Evolutionary conservation across 2,329 filamentous ascomycete genomes (phyloP).

Genomic region (Grosmannia serpens): DNA sequence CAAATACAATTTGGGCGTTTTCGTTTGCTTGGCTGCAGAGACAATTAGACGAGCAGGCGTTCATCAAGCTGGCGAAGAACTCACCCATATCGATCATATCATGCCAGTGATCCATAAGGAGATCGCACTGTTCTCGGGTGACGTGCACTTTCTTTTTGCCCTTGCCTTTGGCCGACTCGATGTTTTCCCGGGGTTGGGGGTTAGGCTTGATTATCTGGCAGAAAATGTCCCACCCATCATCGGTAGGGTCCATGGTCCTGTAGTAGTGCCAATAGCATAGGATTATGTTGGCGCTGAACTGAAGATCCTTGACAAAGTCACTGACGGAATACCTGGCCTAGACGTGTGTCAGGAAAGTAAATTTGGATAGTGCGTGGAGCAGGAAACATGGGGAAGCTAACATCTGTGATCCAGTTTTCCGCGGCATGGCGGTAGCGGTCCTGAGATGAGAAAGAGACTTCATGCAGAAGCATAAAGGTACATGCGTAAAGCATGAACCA

Average conservation of each 20-base stretch:
- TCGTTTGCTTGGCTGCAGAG: neutral
- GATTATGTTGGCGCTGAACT: slow-evolving; percentile 33
- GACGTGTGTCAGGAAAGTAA: neutral
- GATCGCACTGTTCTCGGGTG: slow-evolving; percentile 18
- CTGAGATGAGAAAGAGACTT: slow-evolving; percentile 26
- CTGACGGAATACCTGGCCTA: slow-evolving; percentile 27
- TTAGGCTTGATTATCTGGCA: slow-evolving; percentile 8
- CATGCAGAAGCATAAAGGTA: slow-evolving; percentile 30
- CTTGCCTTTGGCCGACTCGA: slow-evolving; percentile 16
- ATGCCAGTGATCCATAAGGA: slow-evolving; percentile 21
- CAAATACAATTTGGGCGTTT: slow-evolving; percentile 11
- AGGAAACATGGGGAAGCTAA: neutral
- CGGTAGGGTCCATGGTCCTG: slow-evolving; percentile 22
- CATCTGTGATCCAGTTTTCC: slow-evolving; percentile 18
- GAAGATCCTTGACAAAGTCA: slow-evolving; percentile 29
- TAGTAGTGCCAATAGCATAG: slow-evolving; percentile 41
- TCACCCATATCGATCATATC: slow-evolving; percentile 14
- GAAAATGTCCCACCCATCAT: slow-evolving; percentile 17
- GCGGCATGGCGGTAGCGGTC: slow-evolving; percentile 32
- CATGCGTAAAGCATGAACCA: slow-evolving; percentile 27
- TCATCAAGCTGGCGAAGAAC: neutral
- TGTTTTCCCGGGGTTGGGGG: slow-evolving; percentile 2
- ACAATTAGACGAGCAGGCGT: neutral
- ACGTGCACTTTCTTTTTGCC: slow-evolving; percentile 15
- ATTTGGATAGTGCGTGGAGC: no score